Conservation (phyloP, 768 basidiomycete genomes). For the Butyriboletus loyo region DNA sequence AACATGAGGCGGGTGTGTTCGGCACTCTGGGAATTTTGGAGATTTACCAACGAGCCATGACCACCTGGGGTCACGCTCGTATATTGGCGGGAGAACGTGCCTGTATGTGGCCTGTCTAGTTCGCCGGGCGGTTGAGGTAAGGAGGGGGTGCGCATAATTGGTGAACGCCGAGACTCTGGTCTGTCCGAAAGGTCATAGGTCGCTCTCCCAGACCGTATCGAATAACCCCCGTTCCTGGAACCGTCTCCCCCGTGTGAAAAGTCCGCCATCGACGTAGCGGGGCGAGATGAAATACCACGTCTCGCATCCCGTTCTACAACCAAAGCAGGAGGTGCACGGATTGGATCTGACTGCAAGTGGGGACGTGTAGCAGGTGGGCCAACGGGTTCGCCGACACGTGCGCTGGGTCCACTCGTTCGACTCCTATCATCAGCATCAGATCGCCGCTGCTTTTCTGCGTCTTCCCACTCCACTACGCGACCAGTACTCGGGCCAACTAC, state of each 20-base stretch:
- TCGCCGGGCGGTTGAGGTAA: slow-evolving; percentile 19
- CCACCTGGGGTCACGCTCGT: slow-evolving; percentile 17
- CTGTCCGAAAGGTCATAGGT: slow-evolving; percentile 27
- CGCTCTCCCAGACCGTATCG: slow-evolving; percentile 21
- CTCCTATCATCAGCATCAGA: slow-evolving; percentile 18
- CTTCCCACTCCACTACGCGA: slow-evolving; percentile 25
- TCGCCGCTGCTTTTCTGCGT: slow-evolving; percentile 20
- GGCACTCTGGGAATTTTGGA: slow-evolving; percentile 25
- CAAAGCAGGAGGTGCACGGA: slow-evolving; percentile 15
- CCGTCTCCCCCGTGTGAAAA: slow-evolving; percentile 34
- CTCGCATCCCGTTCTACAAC: slow-evolving; percentile 20
- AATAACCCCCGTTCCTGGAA: slow-evolving; percentile 10
- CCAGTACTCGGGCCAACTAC: slow-evolving; percentile 1
- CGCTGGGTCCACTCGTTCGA: slow-evolving; percentile 22
- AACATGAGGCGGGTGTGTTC: slow-evolving; percentile 73
- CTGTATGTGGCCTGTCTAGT: slow-evolving; percentile 11
- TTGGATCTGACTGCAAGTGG: slow-evolving; percentile 26
- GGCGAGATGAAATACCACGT: slow-evolving; percentile 30
- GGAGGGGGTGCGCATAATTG: slow-evolving; percentile 5
- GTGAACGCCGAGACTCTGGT: slow-evolving; percentile 16
- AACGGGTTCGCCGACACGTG: slow-evolving; percentile 17
- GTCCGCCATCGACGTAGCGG: slow-evolving; percentile 57
- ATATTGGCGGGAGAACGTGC: slow-evolving; percentile 10
- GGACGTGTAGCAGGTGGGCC: slow-evolving; percentile 18
- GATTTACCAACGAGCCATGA: slow-evolving; percentile 9